Evolutionary conservation across 257 asterid genomes (phyloP), one percentile per base, ranked within the genome.

Genomic region (Nicotiana otophora): DNA sequence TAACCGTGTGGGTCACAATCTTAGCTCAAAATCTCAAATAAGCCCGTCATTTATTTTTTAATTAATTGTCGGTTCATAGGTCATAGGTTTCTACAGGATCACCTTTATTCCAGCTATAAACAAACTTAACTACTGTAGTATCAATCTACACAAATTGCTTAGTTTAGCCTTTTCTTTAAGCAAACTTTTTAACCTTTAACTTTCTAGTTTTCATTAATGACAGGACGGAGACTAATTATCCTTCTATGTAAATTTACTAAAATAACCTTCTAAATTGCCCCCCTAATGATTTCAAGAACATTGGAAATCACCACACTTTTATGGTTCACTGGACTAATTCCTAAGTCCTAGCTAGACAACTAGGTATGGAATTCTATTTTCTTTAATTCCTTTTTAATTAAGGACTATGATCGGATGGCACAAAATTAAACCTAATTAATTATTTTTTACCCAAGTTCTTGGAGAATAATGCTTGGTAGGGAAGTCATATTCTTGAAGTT

Each of bases 1-100:
- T 39, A 54, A 36, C 60, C 83, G 81, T 83, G 85, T 81, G 87
- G 80, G 82, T 84, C 87, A 81, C 78, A 30, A 34, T 88, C 86
- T 48, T 1, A 4, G 20, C 8, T 12, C 2, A 16, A 8, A 34
- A 72, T 39, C 78, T 60, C 85, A 10, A 39, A 33, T 70, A 70
- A 85, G 48, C 85, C 87, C 77, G 82, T 61, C 51, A 5, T 19
- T 16, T 19, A 17, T 55, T 28, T 33, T 39, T 20, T 72, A 72
- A 42, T 70, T 70, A 20, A 72, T 72, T 72, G 58, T 74, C 79
- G 8, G 36, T 48, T 48, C 79, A 46, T 46, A 72, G 79, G 61
- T 42, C 23, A 23, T 46, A 46, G 79, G 39, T 74, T 46, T 74
- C 62, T 23, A 74, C 39, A 42, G 48, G 23, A 72, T 72, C 2